phyloP scores from a whole-genome alignment of 2,329 filamentous ascomycete species.

The Stromatinia cepivora region DNA sequence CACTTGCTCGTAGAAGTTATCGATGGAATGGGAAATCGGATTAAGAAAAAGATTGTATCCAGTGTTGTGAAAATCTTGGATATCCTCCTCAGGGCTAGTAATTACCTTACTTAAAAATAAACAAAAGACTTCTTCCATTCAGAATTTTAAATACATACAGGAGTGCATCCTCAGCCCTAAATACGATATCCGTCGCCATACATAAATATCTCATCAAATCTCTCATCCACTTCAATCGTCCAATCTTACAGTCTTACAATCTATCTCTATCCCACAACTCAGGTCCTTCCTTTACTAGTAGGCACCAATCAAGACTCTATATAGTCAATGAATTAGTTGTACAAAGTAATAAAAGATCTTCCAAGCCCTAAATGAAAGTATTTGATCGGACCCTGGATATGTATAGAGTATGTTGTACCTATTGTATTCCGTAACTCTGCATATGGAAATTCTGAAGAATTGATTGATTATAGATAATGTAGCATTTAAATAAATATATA shows the following conservation, averaged over 20 bases:
- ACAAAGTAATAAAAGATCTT: too few species aligned
- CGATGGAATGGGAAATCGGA: neutral
- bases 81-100: too few species aligned
- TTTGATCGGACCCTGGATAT: neutral
- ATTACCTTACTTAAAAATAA: neutral
- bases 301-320: neutral
- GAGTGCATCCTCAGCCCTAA: constrained; percentile 7
- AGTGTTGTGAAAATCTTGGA: too few species aligned
- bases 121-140: neutral
- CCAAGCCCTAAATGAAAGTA: neutral
- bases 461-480: too few species aligned
- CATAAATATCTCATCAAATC: too few species aligned
- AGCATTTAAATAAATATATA: too few species aligned
- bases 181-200: neutral
- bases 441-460: too few species aligned
- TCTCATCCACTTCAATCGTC: neutral
- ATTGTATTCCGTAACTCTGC: neutral
- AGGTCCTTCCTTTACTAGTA: neutral
- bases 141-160: neutral
- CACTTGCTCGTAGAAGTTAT: neutral
- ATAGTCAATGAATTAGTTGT: neutral
- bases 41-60: too few species aligned
- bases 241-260: too few species aligned
- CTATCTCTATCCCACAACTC: constrained; percentile 6
- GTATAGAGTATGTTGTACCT: too few species aligned